phyloP scores from a whole-genome alignment of 495 filamentous ascomycete species.

The Annulohypoxylon nitens region DNA sequence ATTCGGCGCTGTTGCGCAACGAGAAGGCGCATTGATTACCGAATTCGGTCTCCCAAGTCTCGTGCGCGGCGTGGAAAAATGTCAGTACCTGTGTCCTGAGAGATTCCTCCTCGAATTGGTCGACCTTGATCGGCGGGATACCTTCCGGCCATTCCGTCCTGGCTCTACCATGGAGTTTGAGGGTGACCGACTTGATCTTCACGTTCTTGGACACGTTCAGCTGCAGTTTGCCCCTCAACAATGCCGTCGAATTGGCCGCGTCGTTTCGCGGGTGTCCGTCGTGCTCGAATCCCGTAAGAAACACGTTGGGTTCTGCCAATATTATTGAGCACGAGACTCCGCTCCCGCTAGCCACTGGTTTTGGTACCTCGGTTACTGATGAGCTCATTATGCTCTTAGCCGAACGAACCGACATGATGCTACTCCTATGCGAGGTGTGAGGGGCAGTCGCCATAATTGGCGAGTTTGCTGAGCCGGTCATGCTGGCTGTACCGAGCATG shows the following conservation, averaged over 20 bases:
- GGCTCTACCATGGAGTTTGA: conserved; percentile 87
- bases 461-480: conserved; percentile 45
- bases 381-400: conserved; percentile 59
- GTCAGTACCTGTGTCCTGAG: conserved; percentile 82
- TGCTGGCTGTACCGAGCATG: conserved; percentile 43
- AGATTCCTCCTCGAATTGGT: conserved; percentile 83
- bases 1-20: conserved; percentile 46
- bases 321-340: conserved; percentile 78
- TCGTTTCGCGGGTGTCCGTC: conserved; percentile 73
- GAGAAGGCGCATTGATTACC: conserved; percentile 69
- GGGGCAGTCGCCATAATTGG: conserved; percentile 41
- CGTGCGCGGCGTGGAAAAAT: conserved; percentile 81
- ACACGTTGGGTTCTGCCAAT: conserved; percentile 90
- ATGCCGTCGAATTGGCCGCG: conserved; percentile 71
- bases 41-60: conserved; percentile 68
- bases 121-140: conserved; percentile 88
- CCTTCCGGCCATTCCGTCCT: conserved; percentile 98
- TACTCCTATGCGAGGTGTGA: conserved; percentile 54
- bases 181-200: conserved; percentile 93
- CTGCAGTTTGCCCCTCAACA: conserved; percentile 86
- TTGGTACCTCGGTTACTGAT: conserved; percentile 65
- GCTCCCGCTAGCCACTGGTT: conserved; percentile 79
- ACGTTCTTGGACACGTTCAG: conserved; percentile 87
- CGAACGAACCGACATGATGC: conserved; percentile 60
- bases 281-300: conserved; percentile 91